phyloP scores from a whole-genome alignment of 2,329 filamentous ascomycete genomes.

The Ophiostoma quercus region DNA sequence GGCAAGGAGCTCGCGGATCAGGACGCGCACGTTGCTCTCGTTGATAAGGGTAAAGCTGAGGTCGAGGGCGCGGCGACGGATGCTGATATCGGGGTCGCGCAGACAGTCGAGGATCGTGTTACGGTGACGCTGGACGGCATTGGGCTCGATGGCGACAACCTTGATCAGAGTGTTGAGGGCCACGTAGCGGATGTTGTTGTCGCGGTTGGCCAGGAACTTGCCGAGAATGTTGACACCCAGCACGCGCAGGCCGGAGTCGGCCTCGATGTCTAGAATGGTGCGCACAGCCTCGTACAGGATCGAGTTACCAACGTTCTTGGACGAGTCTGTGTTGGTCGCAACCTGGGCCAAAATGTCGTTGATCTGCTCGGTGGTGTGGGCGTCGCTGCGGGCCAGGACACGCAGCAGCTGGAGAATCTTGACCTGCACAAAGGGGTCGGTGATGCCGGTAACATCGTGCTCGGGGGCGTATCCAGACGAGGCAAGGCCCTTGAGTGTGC shows the following conservation, averaged over 20 bases:
- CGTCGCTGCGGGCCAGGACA: conserved; percentile 80
- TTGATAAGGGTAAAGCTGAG: conserved; percentile 98
- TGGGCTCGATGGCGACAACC: conserved; percentile 95
- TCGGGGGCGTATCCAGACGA: conserved; percentile 96
- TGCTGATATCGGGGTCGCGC: conserved; percentile 96
- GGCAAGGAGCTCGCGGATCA: conserved; percentile 86
- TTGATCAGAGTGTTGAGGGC: conserved; percentile 96
- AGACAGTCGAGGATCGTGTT: conserved; percentile 97
- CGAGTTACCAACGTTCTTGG: conserved; percentile 97
- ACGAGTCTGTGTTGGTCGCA: conserved; percentile 94
- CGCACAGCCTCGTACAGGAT: conserved; percentile 96
- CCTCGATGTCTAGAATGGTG: conserved; percentile 96
- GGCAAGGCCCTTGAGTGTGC: conserved; percentile 84
- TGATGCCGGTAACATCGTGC: conserved; percentile 96
- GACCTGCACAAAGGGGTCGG: conserved; percentile 94
- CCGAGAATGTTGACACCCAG: conserved; percentile 96
- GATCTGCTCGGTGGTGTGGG: conserved; percentile 88
- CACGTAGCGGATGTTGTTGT: conserved; percentile 99
- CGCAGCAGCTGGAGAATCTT: conserved; percentile 86
- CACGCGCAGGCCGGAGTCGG: conserved; percentile 88
- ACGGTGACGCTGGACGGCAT: conserved; percentile 91
- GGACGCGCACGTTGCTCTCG: conserved; percentile 86
- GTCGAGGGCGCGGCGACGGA: conserved; percentile 88
- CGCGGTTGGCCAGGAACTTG: conserved; percentile 92
- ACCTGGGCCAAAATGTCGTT: conserved; percentile 98